Evolutionary conservation across 2,329 filamentous ascomycete genomes (phyloP).

Genomic region (Trichoderma gracile): DNA sequence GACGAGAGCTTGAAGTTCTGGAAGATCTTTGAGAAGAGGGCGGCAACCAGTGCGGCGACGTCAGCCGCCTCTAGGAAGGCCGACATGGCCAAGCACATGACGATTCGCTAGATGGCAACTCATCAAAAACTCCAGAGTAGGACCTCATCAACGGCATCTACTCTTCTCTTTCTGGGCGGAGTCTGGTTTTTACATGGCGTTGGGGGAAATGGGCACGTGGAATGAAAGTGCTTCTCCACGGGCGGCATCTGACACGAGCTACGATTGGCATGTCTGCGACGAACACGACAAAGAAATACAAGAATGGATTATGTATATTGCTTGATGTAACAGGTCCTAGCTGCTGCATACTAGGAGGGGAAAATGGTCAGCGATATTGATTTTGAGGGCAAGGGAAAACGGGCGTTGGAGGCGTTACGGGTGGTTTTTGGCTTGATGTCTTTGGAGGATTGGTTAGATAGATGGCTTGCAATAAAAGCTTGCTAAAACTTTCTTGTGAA

Average conservation of each 20-base stretch:
- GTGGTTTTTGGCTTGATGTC: background rate
- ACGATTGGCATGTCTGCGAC: constrained; percentile 29
- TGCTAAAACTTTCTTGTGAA: background rate
- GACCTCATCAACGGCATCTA: constrained; percentile 43
- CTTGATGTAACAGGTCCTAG: constrained; percentile 22
- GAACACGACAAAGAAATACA: background rate
- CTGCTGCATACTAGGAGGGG: constrained; percentile 7
- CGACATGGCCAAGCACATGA: constrained; percentile 92
- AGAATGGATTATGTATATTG: constrained; percentile 5
- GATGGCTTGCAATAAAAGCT: background rate
- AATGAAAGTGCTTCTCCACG: constrained; percentile 53
- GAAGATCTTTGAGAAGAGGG: constrained; percentile 99
- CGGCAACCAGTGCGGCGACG: constrained; percentile 67
- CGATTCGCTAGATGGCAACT: constrained; percentile 66
- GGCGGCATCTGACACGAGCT: constrained; percentile 34
- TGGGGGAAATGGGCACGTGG: constrained; percentile 51
- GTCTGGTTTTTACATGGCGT: constrained; percentile 54
- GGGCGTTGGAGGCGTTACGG: too few relatives aligned
- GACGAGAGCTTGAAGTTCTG: constrained; percentile 99
- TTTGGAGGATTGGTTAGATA: constrained; percentile 1
- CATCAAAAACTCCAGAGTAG: constrained; percentile 42
- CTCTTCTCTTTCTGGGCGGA: constrained; percentile 38
- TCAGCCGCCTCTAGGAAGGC: constrained; percentile 74
- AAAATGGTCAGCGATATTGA: constrained; percentile 5
- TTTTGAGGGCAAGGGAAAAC: constrained; percentile 5